Evolutionary conservation across 129 eudicot species (phyloP).

Genomic region (Rutidosis leptorrhynchoides): DNA sequence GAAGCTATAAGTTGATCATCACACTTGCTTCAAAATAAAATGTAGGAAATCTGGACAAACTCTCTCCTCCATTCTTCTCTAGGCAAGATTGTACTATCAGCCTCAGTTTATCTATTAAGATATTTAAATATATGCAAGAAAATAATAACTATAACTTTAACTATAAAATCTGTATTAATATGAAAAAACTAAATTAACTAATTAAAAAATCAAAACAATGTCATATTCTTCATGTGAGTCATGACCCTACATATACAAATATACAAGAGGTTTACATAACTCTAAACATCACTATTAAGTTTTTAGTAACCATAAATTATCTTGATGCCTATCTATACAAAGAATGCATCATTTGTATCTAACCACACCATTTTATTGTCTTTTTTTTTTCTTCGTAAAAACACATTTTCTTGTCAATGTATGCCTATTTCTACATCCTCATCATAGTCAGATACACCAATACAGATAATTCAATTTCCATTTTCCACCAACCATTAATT

Average conservation of each 20-base stretch:
- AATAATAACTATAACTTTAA: too few species aligned
- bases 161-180: too few species aligned
- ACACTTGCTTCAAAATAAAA: too few species aligned
- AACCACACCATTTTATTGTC: not conserved
- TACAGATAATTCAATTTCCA: not conserved
- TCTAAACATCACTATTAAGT: not conserved
- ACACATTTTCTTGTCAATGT: not conserved
- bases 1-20: too few species aligned
- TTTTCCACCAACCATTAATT: slow-evolving; percentile 20
- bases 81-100: too few species aligned
- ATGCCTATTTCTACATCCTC: not conserved
- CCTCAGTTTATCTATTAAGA: too few species aligned
- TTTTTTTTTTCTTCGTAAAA: too few species aligned
- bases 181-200: too few species aligned
- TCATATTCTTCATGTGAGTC: not conserved
- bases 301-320: not conserved
- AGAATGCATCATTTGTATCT: not conserved
- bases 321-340: not conserved
- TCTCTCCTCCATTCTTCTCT: too few species aligned
- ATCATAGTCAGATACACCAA: slow-evolving; percentile 8
- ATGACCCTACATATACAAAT: not conserved
- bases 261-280: not conserved
- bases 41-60: too few species aligned
- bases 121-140: too few species aligned
- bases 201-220: too few species aligned